Conservation (phyloP, 2,329 filamentous ascomycete species). For the Aquanectria penicillioides region DNA sequence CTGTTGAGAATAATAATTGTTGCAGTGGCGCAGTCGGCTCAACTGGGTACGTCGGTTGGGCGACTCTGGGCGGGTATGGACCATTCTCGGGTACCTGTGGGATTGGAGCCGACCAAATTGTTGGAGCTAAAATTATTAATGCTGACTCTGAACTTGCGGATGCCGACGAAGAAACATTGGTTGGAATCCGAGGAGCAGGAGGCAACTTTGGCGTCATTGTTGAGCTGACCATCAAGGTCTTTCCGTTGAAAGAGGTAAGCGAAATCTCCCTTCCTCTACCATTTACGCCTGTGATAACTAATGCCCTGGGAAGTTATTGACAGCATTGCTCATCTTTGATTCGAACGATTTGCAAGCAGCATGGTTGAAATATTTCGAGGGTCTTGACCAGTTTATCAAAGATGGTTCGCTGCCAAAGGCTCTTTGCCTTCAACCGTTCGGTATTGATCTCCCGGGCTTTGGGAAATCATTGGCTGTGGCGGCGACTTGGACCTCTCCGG, state of each 20-base stretch:
- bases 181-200: slow-evolving; percentile 19
- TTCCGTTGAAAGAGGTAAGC: slow-evolving; percentile 3
- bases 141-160: slow-evolving; percentile 3
- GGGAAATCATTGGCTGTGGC: neutral
- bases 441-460: neutral
- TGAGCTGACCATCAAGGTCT: slow-evolving; percentile 9
- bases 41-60: slow-evolving; percentile 28
- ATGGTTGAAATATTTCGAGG: neutral
- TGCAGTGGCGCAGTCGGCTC: neutral
- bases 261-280: neutral
- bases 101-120: slow-evolving; percentile 19
- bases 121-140: slow-evolving; percentile 3
- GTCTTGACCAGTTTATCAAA: neutral
- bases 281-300: neutral
- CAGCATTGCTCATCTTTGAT: neutral
- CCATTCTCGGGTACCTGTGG: slow-evolving; percentile 6
- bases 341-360: neutral
- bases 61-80: slow-evolving; percentile 19
- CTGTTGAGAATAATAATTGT: no score
- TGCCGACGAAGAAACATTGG: slow-evolving; percentile 10
- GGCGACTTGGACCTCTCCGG: neutral
- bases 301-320: neutral
- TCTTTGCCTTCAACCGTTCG: neutral
- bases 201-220: slow-evolving; percentile 14
- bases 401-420: neutral